A percentile compares a stretch with the other conserved stretches of the same genome.
These are phyloP conservation scores for Vanilla planifolia DNA, from an alignment of 106 monocot genomes.

Conservation along the genomic window DNA sequence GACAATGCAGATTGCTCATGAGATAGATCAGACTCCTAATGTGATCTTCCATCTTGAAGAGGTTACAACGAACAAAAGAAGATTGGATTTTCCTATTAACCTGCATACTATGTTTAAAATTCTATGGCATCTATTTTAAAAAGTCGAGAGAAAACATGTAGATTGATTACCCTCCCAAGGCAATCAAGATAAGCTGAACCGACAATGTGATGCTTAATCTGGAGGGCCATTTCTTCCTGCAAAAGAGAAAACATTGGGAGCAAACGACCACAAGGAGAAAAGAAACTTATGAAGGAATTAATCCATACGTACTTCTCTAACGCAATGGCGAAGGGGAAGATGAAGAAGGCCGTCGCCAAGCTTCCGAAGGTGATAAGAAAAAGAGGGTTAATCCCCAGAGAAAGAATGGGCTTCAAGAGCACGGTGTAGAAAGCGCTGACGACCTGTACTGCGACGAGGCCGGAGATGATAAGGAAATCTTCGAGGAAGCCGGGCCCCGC, in stretches of 20 bases:
- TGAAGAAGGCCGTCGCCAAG: constrained; percentile 30
- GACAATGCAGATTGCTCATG: too few species aligned
- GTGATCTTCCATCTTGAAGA: too few species aligned
- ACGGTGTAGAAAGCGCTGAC: constrained; percentile 37
- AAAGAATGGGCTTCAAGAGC: constrained; percentile 30
- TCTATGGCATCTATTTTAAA: too few species aligned
- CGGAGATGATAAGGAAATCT: constrained; percentile 31
- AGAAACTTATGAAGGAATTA: neutral
- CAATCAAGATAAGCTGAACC: constrained; percentile 36
- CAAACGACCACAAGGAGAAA: neutral
- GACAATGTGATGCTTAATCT: constrained; percentile 27
- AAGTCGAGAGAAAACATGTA: too few species aligned
- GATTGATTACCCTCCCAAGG: constrained; percentile 44
- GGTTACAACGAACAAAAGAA: too few species aligned
- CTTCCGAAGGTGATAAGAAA: constrained; percentile 43
- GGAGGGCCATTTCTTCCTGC: constrained; percentile 58
- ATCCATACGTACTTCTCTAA: constrained; percentile 30
- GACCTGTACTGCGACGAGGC: constrained; percentile 41
- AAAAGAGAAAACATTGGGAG: neutral
- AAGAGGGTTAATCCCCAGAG: constrained; percentile 41
- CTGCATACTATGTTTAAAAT: too few species aligned
- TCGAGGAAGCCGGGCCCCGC: constrained; percentile 10
- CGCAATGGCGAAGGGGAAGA: constrained; percentile 43
- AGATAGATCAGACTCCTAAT: too few species aligned
- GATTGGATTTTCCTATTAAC: too few species aligned